Percentiles rank a stretch among this genome's conserved stretches.
phyloP scores from a whole-genome alignment of 257 asterid genomes.

The Verbascum thapsus region DNA sequence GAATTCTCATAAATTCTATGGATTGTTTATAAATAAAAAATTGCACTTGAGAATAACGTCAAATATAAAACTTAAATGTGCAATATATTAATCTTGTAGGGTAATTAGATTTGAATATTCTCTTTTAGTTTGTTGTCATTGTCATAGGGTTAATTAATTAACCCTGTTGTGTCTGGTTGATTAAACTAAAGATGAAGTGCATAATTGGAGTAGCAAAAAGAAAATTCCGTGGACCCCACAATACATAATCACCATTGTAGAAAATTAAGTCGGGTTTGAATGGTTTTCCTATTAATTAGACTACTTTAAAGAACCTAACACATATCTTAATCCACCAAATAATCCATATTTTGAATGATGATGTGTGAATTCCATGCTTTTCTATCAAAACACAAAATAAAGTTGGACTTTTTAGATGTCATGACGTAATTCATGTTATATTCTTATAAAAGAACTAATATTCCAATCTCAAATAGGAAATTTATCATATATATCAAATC shows the following conservation, averaged over 20 bases:
- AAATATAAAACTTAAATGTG: background rate
- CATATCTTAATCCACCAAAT: slow-evolving; percentile 25
- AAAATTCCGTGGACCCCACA: slow-evolving; percentile 30
- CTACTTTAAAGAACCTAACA: slow-evolving; percentile 20
- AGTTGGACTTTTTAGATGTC: background rate
- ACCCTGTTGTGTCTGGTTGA: slow-evolving; percentile 1
- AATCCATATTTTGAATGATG: slow-evolving; percentile 4
- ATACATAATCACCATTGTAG: slow-evolving; percentile 33
- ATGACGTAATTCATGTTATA: background rate
- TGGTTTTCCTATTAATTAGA: too few relatives aligned
- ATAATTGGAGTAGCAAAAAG: slow-evolving; percentile 20
- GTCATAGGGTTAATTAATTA: slow-evolving; percentile 4
- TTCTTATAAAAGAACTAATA: too few relatives aligned
- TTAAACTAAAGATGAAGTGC: slow-evolving; percentile 1
- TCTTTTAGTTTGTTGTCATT: background rate
- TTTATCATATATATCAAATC: too few relatives aligned
- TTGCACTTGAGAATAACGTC: too few relatives aligned
- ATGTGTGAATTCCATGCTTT: slow-evolving; percentile 16
- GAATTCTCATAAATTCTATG: too few relatives aligned
- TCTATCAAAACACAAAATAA: background rate
- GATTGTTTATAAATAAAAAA: too few relatives aligned
- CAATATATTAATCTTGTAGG: background rate
- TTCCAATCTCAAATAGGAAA: too few relatives aligned
- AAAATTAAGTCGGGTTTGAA: slow-evolving; percentile 21
- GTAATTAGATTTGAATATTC: background rate